A percentile compares a stretch with the other conserved stretches of the same genome.
These are phyloP conservation scores for Thalassiosira oceanica DNA, from an alignment of 352 stramenopile genomes.

Conservation along the genomic window DNA sequence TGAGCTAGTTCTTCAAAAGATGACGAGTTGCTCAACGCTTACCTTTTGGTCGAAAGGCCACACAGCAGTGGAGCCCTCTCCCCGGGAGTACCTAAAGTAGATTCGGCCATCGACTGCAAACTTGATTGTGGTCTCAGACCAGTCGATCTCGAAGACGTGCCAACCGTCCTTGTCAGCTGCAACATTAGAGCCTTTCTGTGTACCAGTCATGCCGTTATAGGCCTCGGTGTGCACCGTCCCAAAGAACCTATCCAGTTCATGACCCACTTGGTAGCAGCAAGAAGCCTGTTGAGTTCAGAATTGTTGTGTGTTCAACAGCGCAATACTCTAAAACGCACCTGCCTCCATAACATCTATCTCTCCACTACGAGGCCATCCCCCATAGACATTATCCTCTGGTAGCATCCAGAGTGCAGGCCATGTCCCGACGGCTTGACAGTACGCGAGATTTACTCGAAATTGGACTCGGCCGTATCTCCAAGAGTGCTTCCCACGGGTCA, in stretches of 20 bases:
- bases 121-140: constrained; percentile 29
- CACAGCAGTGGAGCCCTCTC: neutral
- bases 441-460: constrained; percentile 18
- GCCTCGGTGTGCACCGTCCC: constrained; percentile 30
- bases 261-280: too few relatives aligned
- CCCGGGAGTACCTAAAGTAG: constrained; percentile 14
- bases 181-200: constrained; percentile 14
- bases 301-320: too few relatives aligned
- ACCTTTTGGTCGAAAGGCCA: constrained; percentile 61
- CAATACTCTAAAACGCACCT: too few relatives aligned
- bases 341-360: constrained; percentile 30
- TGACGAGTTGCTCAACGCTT: too few relatives aligned
- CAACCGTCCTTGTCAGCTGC: constrained; percentile 19
- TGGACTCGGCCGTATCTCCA: constrained; percentile 29
- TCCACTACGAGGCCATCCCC: constrained; percentile 20
- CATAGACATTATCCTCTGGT: constrained; percentile 17
- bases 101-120: constrained; percentile 38
- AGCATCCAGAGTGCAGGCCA: constrained; percentile 35
- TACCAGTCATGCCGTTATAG: constrained; percentile 10
- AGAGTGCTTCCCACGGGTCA: constrained; percentile 10
- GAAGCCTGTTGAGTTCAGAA: too few relatives aligned
- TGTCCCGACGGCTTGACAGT: constrained; percentile 17
- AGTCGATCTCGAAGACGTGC: constrained; percentile 45
- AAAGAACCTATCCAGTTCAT: constrained; percentile 23
- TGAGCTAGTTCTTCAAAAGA: too few relatives aligned